Evolutionary conservation across 768 basidiomycete genomes (phyloP).

Genomic region (Collybiopsis confluens): DNA sequence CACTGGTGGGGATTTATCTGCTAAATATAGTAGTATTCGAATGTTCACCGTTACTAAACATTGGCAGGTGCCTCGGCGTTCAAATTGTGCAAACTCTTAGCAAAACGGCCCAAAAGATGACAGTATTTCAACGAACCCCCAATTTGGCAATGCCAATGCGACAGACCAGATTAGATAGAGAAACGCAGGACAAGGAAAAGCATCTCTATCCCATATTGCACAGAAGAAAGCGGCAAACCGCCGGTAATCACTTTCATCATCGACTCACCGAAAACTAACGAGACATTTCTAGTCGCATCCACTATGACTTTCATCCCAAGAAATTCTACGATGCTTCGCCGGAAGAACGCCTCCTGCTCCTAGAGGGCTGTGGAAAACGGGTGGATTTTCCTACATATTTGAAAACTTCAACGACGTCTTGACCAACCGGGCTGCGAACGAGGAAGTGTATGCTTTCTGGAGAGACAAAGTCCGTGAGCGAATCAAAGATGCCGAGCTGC

Average conservation of each 20-base stretch:
- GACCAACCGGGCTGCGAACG: slow-evolving; percentile 16
- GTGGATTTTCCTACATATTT: slow-evolving; percentile 18
- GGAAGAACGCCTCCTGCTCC: slow-evolving; percentile 19
- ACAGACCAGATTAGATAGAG: slow-evolving; percentile 12
- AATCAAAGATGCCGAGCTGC: slow-evolving; percentile 17
- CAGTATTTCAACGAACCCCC: slow-evolving; percentile 25
- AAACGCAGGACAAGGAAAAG: slow-evolving; percentile 13
- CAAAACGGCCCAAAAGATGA: slow-evolving; percentile 10
- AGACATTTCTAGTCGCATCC: slow-evolving; percentile 7
- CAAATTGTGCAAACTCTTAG: slow-evolving; percentile 16
- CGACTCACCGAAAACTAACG: not conserved
- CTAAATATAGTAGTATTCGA: slow-evolving; percentile 17
- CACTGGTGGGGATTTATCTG: slow-evolving; percentile 12
- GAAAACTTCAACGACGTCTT: slow-evolving; percentile 16
- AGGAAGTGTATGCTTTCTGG: slow-evolving; percentile 22
- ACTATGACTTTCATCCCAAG: slow-evolving; percentile 10
- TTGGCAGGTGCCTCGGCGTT: not conserved
- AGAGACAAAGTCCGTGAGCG: slow-evolving; percentile 18
- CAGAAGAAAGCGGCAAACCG: slow-evolving; percentile 18
- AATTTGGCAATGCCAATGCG: slow-evolving; percentile 20
- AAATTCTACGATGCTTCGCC: slow-evolving; percentile 13
- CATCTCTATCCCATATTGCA: slow-evolving; percentile 17
- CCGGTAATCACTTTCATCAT: not conserved
- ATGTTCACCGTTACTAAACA: too few species aligned
- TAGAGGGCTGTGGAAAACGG: slow-evolving; percentile 19